Conservation (phyloP, 257 asterid genomes). For the Nicotiana paniculata region DNA sequence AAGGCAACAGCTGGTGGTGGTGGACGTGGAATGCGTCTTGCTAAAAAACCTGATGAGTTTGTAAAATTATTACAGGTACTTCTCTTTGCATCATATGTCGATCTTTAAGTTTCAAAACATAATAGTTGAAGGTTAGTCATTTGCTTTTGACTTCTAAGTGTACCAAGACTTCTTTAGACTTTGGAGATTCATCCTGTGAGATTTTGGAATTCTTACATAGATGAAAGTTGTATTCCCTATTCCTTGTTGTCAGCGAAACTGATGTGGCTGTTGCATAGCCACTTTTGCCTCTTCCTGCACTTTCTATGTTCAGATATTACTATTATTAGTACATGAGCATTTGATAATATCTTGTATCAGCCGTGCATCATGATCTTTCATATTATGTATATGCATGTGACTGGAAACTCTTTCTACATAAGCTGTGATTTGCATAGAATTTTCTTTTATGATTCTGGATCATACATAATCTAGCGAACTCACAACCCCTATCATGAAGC, state of each 20-base stretch:
- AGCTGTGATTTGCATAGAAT: background rate
- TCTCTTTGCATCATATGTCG: conserved; percentile 5
- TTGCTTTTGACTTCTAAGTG: background rate
- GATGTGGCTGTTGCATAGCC: background rate
- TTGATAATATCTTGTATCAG: background rate
- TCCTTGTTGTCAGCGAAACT: background rate
- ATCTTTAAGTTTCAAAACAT: background rate
- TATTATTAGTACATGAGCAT: background rate
- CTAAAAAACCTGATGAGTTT: conserved; percentile 88
- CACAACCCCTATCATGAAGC: background rate
- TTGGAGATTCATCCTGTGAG: background rate
- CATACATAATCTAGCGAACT: background rate
- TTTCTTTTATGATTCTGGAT: background rate
- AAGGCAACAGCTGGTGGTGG: conserved; percentile 99
- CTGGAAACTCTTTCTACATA: background rate
- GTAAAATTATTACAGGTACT: conserved; percentile 91
- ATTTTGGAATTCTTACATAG: background rate
- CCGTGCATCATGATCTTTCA: background rate
- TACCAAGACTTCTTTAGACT: background rate
- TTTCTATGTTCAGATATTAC: background rate
- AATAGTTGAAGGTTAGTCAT: background rate
- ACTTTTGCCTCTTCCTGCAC: background rate
- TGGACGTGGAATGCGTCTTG: conserved; percentile 99
- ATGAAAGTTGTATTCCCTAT: background rate
- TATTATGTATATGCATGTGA: background rate